Evolutionary conservation across 495 filamentous ascomycete species (phyloP).

Genomic region (Neurospora sp.): DNA sequence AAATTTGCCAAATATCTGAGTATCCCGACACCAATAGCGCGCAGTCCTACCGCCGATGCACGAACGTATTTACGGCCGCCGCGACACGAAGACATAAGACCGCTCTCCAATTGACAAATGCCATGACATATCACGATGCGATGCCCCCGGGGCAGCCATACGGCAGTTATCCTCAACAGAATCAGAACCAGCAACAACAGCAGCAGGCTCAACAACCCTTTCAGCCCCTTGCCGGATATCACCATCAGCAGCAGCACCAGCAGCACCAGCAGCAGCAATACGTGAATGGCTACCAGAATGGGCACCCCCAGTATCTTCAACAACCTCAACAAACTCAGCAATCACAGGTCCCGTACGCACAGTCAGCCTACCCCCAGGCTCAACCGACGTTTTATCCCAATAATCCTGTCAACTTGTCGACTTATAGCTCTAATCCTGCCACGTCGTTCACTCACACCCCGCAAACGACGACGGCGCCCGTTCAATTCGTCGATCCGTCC

Average conservation of each 20-base stretch:
- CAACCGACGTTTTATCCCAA: neutral
- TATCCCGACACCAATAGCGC: neutral
- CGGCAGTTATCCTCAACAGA: constrained; percentile 23
- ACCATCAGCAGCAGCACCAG: constrained; percentile 13
- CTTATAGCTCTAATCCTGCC: neutral
- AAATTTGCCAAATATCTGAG: neutral
- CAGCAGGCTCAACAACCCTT: constrained; percentile 1
- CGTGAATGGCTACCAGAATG: constrained; percentile 8
- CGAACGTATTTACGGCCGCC: neutral
- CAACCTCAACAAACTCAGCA: constrained; percentile 8
- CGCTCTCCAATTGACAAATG: constrained; percentile 9
- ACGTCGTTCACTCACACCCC: neutral
- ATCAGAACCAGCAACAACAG: constrained; percentile 7
- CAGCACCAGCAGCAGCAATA: constrained; percentile 11
- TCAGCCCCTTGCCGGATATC: neutral
- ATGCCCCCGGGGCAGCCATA: constrained; percentile 36
- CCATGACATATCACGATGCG: constrained; percentile 33
- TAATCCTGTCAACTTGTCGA: neutral
- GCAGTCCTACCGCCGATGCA: neutral
- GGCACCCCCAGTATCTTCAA: constrained; percentile 7
- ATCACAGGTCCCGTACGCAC: constrained; percentile 21
- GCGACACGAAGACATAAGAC: neutral
- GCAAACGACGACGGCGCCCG: neutral
- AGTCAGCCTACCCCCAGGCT: neutral
- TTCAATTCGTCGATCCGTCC: neutral